Base-by-base conservation (phyloP, 2,329 filamentous ascomycete species). In the Alternaria sp. region DNA sequence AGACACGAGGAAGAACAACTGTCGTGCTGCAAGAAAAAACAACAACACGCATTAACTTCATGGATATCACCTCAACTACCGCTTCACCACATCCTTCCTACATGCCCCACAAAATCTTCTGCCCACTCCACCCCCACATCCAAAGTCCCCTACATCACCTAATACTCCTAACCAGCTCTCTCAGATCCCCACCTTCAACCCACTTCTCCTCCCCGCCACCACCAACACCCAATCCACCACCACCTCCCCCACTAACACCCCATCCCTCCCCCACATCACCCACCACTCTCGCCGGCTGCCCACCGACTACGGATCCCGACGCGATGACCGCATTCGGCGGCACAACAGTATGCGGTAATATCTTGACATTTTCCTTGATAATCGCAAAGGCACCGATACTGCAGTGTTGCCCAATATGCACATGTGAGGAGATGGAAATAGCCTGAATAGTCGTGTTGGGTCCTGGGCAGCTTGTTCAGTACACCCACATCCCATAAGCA, bases 271-370 rank as follows among this genome's bases (percentile, higher is more conserved):
- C 70, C 80, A 83, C 77, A 77, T 88, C 52, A 70, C 83, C 53
- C 56, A 79, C 52, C 68, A 83, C 65, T 71, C 78, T 14, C 55
- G 80, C 52, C 82, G 86, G 86, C 51, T 72, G 65, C 5, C 74
- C 70, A 40, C 89, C 94, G n/a, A 99, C 93, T 54, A 98, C 86
- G 54, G 89, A 93, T 75, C 95, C 96, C 73, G 92, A 93, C 1
- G 94, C 93, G 54, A 98, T 90, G 24, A 98, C 92, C 88, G 96
- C 96, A 60, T 92, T 90, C 0, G 90, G 83, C 2, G 95, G 91
- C 5, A 99, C 86, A 4, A 97, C 89, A 0, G 91, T 87, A 29
- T 90, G 90, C 60, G 97, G 92, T 66, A 98, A 80, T 39, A 99
- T 87, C 76, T 90, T 90, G 46, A 96, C 92, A 72, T 92, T 96